These are phyloP conservation scores for Colletotrichum neosansevieriae DNA, from an alignment of 2,329 filamentous ascomycete genomes.

Conservation along the genomic window DNA sequence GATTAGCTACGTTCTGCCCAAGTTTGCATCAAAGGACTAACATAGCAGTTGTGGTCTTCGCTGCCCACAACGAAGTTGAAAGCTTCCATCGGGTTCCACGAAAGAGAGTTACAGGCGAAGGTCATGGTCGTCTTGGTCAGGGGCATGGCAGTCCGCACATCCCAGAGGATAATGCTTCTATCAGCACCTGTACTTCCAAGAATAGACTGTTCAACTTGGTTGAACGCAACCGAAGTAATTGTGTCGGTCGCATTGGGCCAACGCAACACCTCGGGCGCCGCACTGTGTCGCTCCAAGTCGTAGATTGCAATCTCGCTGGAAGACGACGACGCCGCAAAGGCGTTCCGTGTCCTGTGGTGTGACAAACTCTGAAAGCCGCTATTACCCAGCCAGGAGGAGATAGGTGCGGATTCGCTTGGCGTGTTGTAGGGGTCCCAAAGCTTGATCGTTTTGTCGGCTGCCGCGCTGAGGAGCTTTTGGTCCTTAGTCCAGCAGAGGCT, in stretches of 20 bases:
- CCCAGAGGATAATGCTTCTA: conserved; percentile 89
- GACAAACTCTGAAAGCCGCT: conserved; percentile 81
- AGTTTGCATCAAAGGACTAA: conserved; percentile 31
- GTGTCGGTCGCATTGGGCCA: conserved; percentile 94
- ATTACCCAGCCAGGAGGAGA: conserved; percentile 76
- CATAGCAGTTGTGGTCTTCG: conserved; percentile 88
- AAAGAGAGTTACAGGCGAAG: conserved; percentile 84
- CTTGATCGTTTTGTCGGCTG: conserved; percentile 87
- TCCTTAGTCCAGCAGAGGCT: conserved; percentile 90
- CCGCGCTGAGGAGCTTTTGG: conserved; percentile 87
- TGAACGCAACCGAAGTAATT: conserved; percentile 89
- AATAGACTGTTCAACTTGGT: conserved; percentile 92
- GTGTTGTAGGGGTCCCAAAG: conserved; percentile 91
- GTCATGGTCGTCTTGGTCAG: conserved; percentile 84
- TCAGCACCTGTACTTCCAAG: conserved; percentile 88
- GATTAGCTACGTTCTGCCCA: neutral
- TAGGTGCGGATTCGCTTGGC: conserved; percentile 74
- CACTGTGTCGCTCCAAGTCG: conserved; percentile 84
- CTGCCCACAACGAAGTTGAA: conserved; percentile 95
- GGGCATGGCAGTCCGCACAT: conserved; percentile 87
- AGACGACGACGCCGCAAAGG: conserved; percentile 83
- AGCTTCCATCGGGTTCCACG: conserved; percentile 97
- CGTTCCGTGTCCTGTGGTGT: conserved; percentile 82
- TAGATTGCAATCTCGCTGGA: conserved; percentile 88
- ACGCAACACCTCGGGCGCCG: conserved; percentile 82